Evolutionary conservation across 2,329 filamentous ascomycete genomes (phyloP), one percentile per base, ranked within the genome.

Genomic region (Aspergillus fijiensis): DNA sequence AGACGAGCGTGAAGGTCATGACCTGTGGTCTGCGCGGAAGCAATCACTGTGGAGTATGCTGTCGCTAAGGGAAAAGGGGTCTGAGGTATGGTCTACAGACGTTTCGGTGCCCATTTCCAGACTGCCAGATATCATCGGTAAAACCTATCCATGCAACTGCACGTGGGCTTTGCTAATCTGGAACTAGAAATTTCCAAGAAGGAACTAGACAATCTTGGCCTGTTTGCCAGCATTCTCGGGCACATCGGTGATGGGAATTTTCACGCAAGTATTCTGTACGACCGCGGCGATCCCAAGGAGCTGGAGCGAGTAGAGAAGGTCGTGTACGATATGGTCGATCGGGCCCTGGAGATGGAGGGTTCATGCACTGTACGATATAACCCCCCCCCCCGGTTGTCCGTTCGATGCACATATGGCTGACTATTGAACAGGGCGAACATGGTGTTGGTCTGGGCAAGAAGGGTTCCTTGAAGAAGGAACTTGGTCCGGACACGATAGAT

Each of bases 231-330:
- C 69, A 90, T 96, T 29, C 80, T 97, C 4, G 93, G 93, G 3
- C 93, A 97, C 71, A 89, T 97, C 59, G 93, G 93, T 12, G 93
- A 96, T 71, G 93, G 93, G 42, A 97, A 97, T 76, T 97, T 97
- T 79, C 93, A 97, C 74, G 89, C 93, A 73, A 91, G 89, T 72
- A 95, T 97, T 76, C 89, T 97, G 78, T 97, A 96, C 74, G 86
- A 95, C 76, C 84, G 85, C 27, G 83, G 81, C 25, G 82, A 92
- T 58, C 82, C 85, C 3, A 85, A 82, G 27, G 90, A 96, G 76
- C 84, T 84, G 58, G 87, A 84, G 48, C 90, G 89, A 66, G 91
- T 95, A 1, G 90, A 95, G 72, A 84, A 82, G 57, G 92, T 91
- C 64, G 91, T 97, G 51, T 87, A 93, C 72, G 89, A 92, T 67